A percentile compares a stretch with the other conserved stretches of the same genome.
These are phyloP conservation scores for Cyberlindnera misumaiensis DNA, from an alignment of 805 yeast species.

Conservation along the genomic window DNA sequence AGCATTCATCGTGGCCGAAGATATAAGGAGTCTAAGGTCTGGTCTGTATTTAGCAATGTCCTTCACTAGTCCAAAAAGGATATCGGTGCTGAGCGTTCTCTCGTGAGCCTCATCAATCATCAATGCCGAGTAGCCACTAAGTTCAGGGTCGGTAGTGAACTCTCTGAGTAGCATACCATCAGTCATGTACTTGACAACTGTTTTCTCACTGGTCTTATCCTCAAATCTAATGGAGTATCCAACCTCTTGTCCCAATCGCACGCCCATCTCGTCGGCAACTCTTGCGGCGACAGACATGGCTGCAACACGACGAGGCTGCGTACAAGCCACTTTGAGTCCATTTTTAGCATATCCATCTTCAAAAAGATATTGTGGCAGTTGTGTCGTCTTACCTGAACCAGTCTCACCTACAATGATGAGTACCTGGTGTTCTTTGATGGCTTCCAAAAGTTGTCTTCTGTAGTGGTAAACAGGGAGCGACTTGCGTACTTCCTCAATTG, in stretches of 20 bases:
- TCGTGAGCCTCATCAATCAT: constrained; percentile 98
- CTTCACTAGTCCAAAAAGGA: constrained; percentile 71
- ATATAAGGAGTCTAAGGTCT: constrained; percentile 69
- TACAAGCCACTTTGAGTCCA: constrained; percentile 68
- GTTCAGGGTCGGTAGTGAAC: constrained; percentile 66
- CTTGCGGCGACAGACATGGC: constrained; percentile 87
- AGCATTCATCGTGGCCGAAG: constrained; percentile 95
- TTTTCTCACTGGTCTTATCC: constrained; percentile 56
- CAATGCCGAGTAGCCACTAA: constrained; percentile 65
- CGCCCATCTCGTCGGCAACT: constrained; percentile 85
- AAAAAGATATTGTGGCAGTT: constrained; percentile 77
- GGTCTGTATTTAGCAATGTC: constrained; percentile 56
- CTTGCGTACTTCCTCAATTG: constrained; percentile 38
- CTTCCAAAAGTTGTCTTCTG: constrained; percentile 51
- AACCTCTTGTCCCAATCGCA: constrained; percentile 74
- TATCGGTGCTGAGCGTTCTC: constrained; percentile 87
- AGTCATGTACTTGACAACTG: constrained; percentile 82
- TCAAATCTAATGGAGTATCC: constrained; percentile 91
- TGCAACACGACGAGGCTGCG: constrained; percentile 95
- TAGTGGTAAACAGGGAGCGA: constrained; percentile 72
- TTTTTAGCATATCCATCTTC: constrained; percentile 71
- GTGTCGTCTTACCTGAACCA: constrained; percentile 94
- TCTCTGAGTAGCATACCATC: constrained; percentile 94
- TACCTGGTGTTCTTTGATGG: constrained; percentile 58
- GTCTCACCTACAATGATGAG: constrained; percentile 79